These are phyloP conservation scores for Aureobasidium namibiae DNA, from an alignment of 2,329 filamentous ascomycete genomes.

Conservation along the genomic window DNA sequence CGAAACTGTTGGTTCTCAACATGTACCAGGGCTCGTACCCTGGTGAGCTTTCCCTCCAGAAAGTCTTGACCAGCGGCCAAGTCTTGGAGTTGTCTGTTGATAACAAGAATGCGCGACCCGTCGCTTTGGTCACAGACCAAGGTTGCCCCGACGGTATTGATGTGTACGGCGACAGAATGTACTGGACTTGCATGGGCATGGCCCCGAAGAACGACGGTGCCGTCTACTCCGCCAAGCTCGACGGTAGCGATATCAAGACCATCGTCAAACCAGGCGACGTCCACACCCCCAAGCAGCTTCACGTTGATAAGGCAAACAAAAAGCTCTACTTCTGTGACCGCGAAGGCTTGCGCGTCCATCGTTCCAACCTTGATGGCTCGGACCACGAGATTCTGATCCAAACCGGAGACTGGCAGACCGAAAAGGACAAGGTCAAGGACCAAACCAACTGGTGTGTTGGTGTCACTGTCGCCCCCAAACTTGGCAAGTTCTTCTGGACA, in stretches of 20 bases:
- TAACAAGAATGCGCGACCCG: neutral
- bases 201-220: conserved; percentile 15
- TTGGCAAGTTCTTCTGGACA: conserved; percentile 49
- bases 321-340: conserved; percentile 37
- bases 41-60: neutral
- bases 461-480: conserved; percentile 37
- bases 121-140: neutral
- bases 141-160: conserved; percentile 26
- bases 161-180: conserved; percentile 20
- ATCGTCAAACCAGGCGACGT: conserved; percentile 38
- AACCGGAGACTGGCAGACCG: conserved; percentile 31
- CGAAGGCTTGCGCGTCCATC: conserved; percentile 31
- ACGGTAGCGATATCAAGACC: conserved; percentile 23
- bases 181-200: conserved; percentile 25
- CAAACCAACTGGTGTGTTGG: conserved; percentile 49
- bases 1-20: too few species aligned
- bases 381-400: conserved; percentile 32
- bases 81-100: neutral
- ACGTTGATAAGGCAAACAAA: conserved; percentile 20
- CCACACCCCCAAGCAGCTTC: conserved; percentile 42
- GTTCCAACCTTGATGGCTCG: conserved; percentile 29
- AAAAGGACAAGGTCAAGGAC: neutral
- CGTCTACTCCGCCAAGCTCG: conserved; percentile 25
- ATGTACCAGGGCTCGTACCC: too few species aligned
- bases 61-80: neutral